Evolutionary conservation across 2,329 filamentous ascomycete species (phyloP).

Genomic region (Xylariaceae sp.): DNA sequence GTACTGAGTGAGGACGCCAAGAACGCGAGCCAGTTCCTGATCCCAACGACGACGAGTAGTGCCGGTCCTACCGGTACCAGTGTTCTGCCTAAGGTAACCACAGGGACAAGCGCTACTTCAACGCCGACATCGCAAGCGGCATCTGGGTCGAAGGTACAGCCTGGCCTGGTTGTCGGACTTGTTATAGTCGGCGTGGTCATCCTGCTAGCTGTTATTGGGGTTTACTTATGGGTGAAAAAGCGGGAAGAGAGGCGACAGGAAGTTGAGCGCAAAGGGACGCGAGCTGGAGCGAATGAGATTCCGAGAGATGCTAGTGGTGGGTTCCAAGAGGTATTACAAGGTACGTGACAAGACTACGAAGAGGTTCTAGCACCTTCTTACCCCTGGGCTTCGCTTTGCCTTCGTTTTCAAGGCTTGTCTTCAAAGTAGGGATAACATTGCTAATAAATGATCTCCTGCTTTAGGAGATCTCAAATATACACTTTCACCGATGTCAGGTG

Average conservation of each 20-base stretch:
- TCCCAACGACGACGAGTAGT: not conserved
- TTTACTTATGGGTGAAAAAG: slow-evolving; percentile 13
- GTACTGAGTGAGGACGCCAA: slow-evolving; percentile 17
- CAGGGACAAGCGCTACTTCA: slow-evolving; percentile 4
- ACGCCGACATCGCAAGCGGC: not conserved
- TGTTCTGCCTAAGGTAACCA: too few species aligned
- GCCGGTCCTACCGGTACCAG: not conserved
- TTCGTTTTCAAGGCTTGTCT: too few species aligned
- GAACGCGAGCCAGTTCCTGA: slow-evolving; percentile 18
- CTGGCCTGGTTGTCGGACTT: slow-evolving; percentile 18
- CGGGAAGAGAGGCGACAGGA: slow-evolving; percentile 2
- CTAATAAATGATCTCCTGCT: too few species aligned
- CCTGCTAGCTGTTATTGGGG: slow-evolving; percentile 13
- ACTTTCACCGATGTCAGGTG: too few species aligned
- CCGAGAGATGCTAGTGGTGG: too few species aligned
- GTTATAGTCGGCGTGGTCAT: slow-evolving; percentile 16
- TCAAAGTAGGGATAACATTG: too few species aligned
- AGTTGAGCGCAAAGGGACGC: not conserved
- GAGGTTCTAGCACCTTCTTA: too few species aligned
- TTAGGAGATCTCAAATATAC: too few species aligned
- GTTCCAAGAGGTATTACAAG: not conserved
- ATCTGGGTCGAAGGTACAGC: not conserved
- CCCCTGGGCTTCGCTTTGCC: too few species aligned
- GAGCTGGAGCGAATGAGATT: not conserved
- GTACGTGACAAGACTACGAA: too few species aligned